Conservation (phyloP, 2,329 filamentous ascomycete genomes). For the Neophaeococcomyces mojaviensis region DNA sequence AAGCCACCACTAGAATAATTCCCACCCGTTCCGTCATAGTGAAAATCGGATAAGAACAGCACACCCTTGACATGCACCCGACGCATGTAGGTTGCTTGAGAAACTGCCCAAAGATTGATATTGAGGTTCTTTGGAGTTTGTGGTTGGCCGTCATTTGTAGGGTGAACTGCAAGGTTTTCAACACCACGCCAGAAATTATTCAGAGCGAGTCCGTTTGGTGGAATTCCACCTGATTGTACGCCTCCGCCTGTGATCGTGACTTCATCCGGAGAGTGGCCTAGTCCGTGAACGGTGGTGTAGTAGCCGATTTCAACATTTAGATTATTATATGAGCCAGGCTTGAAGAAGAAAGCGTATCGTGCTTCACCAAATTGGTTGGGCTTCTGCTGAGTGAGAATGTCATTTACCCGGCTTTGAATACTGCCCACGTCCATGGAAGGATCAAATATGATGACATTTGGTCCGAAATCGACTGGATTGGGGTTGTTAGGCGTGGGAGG, state of each 20-base stretch:
- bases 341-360: constrained; percentile 2
- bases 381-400: background rate
- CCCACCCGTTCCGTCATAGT: background rate
- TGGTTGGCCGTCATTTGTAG: background rate
- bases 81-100: constrained; percentile 1
- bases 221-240: background rate
- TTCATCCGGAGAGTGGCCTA: background rate
- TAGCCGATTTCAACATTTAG: background rate
- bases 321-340: background rate
- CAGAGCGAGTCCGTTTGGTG: background rate
- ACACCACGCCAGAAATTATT: constrained; percentile 4
- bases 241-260: background rate
- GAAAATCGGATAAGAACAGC: background rate
- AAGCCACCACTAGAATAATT: constrained; percentile 1
- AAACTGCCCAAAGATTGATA: background rate
- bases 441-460: background rate
- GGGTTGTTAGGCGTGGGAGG: background rate
- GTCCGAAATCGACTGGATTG: background rate
- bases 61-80: constrained; percentile 2
- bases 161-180: constrained; percentile 1
- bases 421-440: background rate
- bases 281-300: constrained; percentile 2
- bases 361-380: constrained; percentile 1
- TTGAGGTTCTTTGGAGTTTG: background rate
- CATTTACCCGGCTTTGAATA: background rate